phyloP scores from a whole-genome alignment of 2,329 filamentous ascomycete species.

The Beauveria sp. region DNA sequence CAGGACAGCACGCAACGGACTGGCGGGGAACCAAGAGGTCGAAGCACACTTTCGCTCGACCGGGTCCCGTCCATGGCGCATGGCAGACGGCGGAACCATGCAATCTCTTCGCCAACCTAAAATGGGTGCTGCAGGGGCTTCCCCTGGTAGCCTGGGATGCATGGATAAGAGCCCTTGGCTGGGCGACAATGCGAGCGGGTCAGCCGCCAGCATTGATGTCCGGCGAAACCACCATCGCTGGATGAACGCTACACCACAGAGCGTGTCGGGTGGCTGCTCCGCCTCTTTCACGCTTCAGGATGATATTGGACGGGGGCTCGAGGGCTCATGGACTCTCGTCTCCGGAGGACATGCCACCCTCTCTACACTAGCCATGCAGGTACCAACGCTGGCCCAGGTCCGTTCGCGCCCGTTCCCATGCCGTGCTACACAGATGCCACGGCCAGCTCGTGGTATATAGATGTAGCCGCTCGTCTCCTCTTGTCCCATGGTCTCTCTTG shows the following conservation, averaged over 20 bases:
- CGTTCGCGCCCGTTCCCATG: background rate
- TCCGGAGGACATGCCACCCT: background rate
- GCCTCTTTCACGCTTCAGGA: conserved; percentile 10
- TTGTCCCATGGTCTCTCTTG: background rate
- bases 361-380: background rate
- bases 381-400: background rate
- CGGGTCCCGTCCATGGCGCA: background rate
- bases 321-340: background rate
- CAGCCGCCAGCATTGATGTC: conserved; percentile 1
- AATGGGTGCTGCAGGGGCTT: conserved; percentile 6
- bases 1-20: background rate
- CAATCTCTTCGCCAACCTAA: conserved; percentile 9
- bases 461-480: conserved; percentile 4
- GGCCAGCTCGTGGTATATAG: conserved; percentile 11
- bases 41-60: background rate
- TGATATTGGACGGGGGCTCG: conserved; percentile 6
- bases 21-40: background rate
- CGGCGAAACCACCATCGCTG: conserved; percentile 5
- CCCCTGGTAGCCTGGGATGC: conserved; percentile 1
- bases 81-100: background rate
- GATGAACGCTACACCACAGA: background rate
- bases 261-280: conserved; percentile 1
- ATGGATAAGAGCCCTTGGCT: background rate
- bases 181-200: conserved; percentile 4
- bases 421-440: background rate